Evolutionary conservation across 495 filamentous ascomycete genomes (phyloP), one percentile per base, ranked within the genome.

Genomic region (Chaetomidium leptoderma): DNA sequence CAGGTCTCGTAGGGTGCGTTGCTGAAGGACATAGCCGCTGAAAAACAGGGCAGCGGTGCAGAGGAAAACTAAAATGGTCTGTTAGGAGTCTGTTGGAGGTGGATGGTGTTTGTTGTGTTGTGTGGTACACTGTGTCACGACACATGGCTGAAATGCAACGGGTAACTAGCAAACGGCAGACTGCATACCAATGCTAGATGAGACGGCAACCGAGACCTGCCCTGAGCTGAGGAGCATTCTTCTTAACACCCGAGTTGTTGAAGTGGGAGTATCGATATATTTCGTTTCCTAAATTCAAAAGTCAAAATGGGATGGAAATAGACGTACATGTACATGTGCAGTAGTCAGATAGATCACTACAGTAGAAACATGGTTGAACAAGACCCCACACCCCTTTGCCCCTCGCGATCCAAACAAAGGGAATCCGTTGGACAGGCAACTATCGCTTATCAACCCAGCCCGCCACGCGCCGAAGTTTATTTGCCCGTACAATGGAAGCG

Each of bases 21-120:
- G 81, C 57, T 78, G 84, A 68, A 74, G 79, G 57, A 64, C 76
- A 72, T 76, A 85, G 60, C 71, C 79, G 66, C 68, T 74, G 42
- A 74, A 75, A 71, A 75, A 81, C 50, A 79, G 76, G 55, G 78
- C 81, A 19, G 71, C 53, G 46, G 79, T 79, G 71, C 74, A 78
- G 57, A 80, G 53, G 60, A 80, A 60, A 45, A 79, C 76, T 83
- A 56, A 13, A 21, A 33, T 17, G 13, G n/a, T 24, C 5, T 30
- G 24, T 67, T 43, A 68, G 33, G 36, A 66, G 68, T 66, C 73
- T 23, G 36, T 37, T 37, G 35, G 2, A n/a, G 35, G 35, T 16
- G 35, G 35, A 14, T 37, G 11, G 35, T 4, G n/a, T 39, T 39
- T 17, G 2, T 10, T 26, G 6, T 19, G 3, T 23, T 27, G 3